Base-by-base conservation (phyloP, 208 protist species). In the Leishmania arabica region DNA sequence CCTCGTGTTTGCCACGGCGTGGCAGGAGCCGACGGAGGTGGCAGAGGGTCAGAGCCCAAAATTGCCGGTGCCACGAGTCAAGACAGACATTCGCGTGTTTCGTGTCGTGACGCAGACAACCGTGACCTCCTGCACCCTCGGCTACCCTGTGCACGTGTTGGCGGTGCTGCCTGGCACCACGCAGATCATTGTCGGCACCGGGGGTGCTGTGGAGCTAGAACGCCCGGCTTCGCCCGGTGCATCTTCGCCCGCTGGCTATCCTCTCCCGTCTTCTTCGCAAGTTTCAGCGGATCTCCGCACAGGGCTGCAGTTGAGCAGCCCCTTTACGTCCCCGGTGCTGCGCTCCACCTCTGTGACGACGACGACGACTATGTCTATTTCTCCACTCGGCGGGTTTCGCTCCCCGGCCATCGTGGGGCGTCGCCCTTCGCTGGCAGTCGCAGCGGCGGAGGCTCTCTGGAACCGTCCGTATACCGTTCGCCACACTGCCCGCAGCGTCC, bases 111-210 rank as follows among this genome's bases (percentile, higher is more conserved):
- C 77, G 54, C 58, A 85, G 45, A 81, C 77, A 21, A 79, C 75
- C 11, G 77, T 82, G 9, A 53, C 82, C n/a, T 85, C 72, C 42
- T 85, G 82, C 77, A 79, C 64, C 31, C 82, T 85, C 54, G 82
- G 77, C 74, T 85, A 85, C 73, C 82, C 82, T 2, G 82, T 82
- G 5, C 77, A 40, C 31, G 1, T 79, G 45, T 34, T 85, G 45
- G 21, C 37, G 3, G 82, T 75, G 37, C 42, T 79, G 53, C 37
- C 77, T 4, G 82, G 82, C 21, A 85, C 77, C 17, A 81, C 77
- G 37, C 77, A 72, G 47, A 74, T 85, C 58, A 79, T 85, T 62
- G 65, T 79, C 15, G 77, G 58, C 65, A 82, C 82, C 21, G 82
- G 82, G 47, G 76, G 77, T 40, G 37, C 56, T 3, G 71, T 51